Evolutionary conservation across 1,284 basidiomycete species (phyloP).

Genomic region (Sporisorium sorghi): DNA sequence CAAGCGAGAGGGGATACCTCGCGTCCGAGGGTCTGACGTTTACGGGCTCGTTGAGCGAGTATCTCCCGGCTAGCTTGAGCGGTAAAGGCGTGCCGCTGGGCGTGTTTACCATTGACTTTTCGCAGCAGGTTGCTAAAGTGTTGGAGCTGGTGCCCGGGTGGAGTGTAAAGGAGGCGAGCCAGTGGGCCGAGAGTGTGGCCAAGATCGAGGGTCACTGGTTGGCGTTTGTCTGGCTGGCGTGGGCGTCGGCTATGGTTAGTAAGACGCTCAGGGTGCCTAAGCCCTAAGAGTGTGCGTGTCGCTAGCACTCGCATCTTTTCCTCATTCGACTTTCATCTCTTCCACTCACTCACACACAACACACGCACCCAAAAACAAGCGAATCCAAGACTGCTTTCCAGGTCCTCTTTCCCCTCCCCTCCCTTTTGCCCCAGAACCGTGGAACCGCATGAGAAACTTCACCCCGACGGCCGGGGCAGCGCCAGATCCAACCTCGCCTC

Average conservation of each 20-base stretch:
- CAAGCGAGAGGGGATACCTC: slow-evolving; percentile 45
- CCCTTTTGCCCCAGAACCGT: too few species aligned
- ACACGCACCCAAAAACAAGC: background rate
- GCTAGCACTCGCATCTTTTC: background rate
- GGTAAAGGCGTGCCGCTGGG: slow-evolving; percentile 59
- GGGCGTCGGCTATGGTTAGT: slow-evolving; percentile 65
- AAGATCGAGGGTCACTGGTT: slow-evolving; percentile 58
- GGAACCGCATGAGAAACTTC: too few species aligned
- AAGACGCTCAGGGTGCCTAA: slow-evolving; percentile 68
- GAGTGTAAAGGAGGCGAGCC: background rate
- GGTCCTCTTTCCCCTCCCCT: background rate
- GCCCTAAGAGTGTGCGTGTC: slow-evolving; percentile 47
- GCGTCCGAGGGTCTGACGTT: slow-evolving; percentile 50
- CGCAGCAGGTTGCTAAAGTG: slow-evolving; percentile 21
- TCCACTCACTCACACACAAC: background rate
- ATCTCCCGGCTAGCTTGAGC: slow-evolving; percentile 37
- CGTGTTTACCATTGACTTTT: slow-evolving; percentile 49
- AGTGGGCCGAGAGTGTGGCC: slow-evolving; percentile 31
- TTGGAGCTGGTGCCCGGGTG: slow-evolving; percentile 34
- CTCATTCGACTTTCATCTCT: background rate
- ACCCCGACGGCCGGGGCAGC: background rate
- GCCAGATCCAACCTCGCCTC: background rate
- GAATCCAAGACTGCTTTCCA: slow-evolving; percentile 1
- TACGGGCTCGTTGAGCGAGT: slow-evolving; percentile 51
- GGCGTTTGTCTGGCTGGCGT: slow-evolving; percentile 59